Base-by-base conservation (phyloP, 1,284 basidiomycete genomes). In the Coniferiporia sulphurascens region DNA sequence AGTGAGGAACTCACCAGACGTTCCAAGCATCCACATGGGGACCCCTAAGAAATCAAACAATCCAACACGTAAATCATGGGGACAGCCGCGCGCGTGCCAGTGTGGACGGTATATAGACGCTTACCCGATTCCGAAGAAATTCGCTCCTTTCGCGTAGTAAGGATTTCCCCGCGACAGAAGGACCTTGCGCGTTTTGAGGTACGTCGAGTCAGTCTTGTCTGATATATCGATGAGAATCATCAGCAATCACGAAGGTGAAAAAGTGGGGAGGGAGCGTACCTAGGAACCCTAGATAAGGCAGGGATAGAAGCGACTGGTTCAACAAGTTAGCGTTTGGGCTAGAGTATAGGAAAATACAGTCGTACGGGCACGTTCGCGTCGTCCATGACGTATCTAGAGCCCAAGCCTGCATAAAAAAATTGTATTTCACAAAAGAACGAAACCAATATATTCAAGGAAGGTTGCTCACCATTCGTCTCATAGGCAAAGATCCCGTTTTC, bases 311-410 rank as follows among this genome's bases (percentile, higher is more conserved):
- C 0, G 88, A 89, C 84, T 89, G 53, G n/a, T 21, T 52, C 17
- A 21, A 35, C 51, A 9, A 6, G 6, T 54, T 32, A 38, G 34
- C 51, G 54, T 63, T 50, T 3, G 35, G n/a, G 35, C 43, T 38
- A 21, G 17, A 38, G 50, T 9, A 36, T 15, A 2, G 19, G 19
- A 55, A 27, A 27, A 27, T 5, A 27, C 27, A 15, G 35, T 70
- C 83, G 65, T 68, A 88, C 87, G 17, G 89, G 89, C 56, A 91
- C 88, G 64, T 91, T 91, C 1, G 87, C 88, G 63, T 90, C 89
- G 63, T 90, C 89, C 86, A 89, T 91, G 21, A 89, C 79, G 71
- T 89, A 89, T 61, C 81, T 73, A 10, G 82, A 80, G 41, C 87
- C 86, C 58, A 86, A 78, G 3, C 85, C 58, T 59, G 82, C 83